These are phyloP conservation scores for Capsella bursapastoris DNA, from an alignment of 345 rosid genomes.

Conservation along the genomic window DNA sequence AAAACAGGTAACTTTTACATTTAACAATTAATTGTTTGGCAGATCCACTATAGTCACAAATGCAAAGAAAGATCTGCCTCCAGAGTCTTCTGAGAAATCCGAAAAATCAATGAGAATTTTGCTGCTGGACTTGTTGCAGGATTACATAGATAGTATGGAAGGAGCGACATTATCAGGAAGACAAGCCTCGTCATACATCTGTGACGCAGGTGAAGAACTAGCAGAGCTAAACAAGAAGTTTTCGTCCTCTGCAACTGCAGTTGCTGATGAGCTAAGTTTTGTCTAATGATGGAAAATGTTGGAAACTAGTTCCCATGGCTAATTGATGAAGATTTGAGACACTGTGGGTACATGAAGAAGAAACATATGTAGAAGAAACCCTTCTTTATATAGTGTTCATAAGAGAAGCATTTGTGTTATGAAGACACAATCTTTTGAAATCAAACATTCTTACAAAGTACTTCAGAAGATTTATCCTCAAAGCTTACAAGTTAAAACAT, in stretches of 20 bases:
- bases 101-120: background rate
- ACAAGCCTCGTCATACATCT: slow-evolving; percentile 86
- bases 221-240: slow-evolving; percentile 70
- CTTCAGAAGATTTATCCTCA: background rate
- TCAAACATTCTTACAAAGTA: slow-evolving; percentile 15
- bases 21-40: background rate
- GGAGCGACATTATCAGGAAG: slow-evolving; percentile 96
- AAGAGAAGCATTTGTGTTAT: slow-evolving; percentile 17
- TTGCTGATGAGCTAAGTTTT: slow-evolving; percentile 73
- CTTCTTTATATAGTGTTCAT: slow-evolving; percentile 18
- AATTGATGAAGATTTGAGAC: slow-evolving; percentile 6
- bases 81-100: background rate
- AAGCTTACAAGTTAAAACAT: background rate
- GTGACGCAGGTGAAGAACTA: slow-evolving; percentile 83
- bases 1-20: slow-evolving; percentile 66
- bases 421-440: slow-evolving; percentile 2
- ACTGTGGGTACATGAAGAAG: slow-evolving; percentile 10
- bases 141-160: slow-evolving; percentile 99
- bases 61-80: slow-evolving; percentile 13
- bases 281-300: slow-evolving; percentile 45
- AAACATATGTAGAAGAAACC: slow-evolving; percentile 23
- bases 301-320: slow-evolving; percentile 16
- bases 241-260: slow-evolving; percentile 44
- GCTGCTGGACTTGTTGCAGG: slow-evolving; percentile 52
- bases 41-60: background rate